These are phyloP conservation scores for Acer saccharum DNA, from an alignment of 345 rosid species.

Conservation along the genomic window DNA sequence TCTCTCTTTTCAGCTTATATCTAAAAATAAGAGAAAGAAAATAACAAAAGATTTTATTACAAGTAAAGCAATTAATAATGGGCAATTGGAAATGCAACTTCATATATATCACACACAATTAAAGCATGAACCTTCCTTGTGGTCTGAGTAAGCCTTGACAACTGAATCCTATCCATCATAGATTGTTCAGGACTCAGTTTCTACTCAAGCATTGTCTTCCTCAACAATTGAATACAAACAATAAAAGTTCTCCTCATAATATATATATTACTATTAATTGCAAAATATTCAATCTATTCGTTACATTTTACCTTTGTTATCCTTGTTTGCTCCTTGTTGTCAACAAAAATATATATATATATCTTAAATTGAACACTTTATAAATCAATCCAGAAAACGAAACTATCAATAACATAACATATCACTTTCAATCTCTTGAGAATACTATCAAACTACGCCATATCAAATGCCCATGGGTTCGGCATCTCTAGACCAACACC, in stretches of 20 bases:
- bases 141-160: too few relatives aligned
- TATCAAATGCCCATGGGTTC: slow-evolving; percentile 92
- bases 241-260: not conserved
- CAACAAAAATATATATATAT: too few relatives aligned
- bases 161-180: too few relatives aligned
- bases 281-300: not conserved
- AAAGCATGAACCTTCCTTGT: too few relatives aligned
- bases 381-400: not conserved
- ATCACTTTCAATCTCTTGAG: slow-evolving; percentile 97
- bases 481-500: slow-evolving; percentile 96
- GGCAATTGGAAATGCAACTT: slow-evolving; percentile 2
- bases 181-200: too few relatives aligned
- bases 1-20: slow-evolving; percentile 75
- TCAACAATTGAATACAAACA: slow-evolving; percentile 33
- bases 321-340: slow-evolving; percentile 69
- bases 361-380: slow-evolving; percentile 1
- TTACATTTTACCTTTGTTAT: slow-evolving; percentile 52
- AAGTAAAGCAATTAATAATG: not conserved
- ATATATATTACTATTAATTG: not conserved
- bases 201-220: slow-evolving; percentile 11
- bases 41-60: not conserved
- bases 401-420: slow-evolving; percentile 1
- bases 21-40: slow-evolving; percentile 29
- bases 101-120: not conserved
- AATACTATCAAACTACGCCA: slow-evolving; percentile 88